Evolutionary conservation across 306 rosid genomes (phyloP), one percentile per base, ranked within the genome.

Genomic region (Prunus campanulata): DNA sequence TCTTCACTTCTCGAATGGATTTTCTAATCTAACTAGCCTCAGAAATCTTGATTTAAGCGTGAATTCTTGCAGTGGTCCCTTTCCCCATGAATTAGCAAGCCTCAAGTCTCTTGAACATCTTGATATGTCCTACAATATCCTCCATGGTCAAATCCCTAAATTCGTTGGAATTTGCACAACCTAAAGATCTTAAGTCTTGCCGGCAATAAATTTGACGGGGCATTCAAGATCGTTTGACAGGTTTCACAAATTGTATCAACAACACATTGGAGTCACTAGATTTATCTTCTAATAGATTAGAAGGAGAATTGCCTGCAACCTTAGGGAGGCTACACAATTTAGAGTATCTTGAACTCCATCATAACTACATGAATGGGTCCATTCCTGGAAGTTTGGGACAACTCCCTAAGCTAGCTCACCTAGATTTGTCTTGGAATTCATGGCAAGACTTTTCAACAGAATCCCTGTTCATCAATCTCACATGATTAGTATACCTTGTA

Each of bases 381-480:
- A 71, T 87, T 51, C 85, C 85, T 11, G 29, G 46, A 22, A 77
- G 83, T 75, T 13, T 87, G 10, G 86, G 88, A 63, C 83, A 79
- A 51, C 85, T 84, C 60, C 57, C 81, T 71, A 25, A 68, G 1
- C 51, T 84, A 77, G 14, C 78, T 82, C 11, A 27, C 59, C 29
- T 54, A 19, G 12, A 1, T 54, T 3, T 54, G 16, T 19, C n/a
- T 19, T 1, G 0, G 4, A 71, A 54, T 19, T 19, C 13, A 3
- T 71, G 63, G 50, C 13, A 52, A 22, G 85, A 85, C 29, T 56
- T 16, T 48, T 4, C 82, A 2, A 79, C 78, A 6, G 84, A 85
- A 46, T 24, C 68, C 14, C 85, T 82, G 57, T 80, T 85, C 49
- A 68, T 54, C 64, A 82, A 75, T 22, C 55, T 80, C 27, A 72